phyloP scores from a whole-genome alignment of 164 flowering plant species.

The Protea cynaroides region DNA sequence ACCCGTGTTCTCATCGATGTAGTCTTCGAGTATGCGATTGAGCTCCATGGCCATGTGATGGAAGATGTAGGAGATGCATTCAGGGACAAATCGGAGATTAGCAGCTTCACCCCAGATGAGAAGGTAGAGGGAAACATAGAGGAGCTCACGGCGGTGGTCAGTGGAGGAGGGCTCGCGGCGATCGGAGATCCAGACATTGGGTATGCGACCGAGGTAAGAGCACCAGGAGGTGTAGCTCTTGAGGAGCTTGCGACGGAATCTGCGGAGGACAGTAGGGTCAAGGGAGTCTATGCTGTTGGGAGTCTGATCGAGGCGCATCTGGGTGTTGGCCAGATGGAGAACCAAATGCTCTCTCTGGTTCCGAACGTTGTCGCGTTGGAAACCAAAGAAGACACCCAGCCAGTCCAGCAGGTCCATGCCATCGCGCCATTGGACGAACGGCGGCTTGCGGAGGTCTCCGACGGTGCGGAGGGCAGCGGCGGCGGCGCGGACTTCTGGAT shows the following conservation, averaged over 20 bases:
- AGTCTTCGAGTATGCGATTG: conserved; percentile 51
- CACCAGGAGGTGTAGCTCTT: conserved; percentile 80
- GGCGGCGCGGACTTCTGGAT: conserved; percentile 88
- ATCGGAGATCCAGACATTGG: conserved; percentile 32
- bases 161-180: conserved; percentile 13
- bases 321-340: conserved; percentile 84
- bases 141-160: conserved; percentile 44
- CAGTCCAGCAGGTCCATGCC: conserved; percentile 79
- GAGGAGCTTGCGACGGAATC: conserved; percentile 58
- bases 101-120: conserved; percentile 94
- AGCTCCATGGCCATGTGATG: conserved; percentile 82
- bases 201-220: conserved; percentile 47
- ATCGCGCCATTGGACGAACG: conserved; percentile 36
- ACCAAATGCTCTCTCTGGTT: conserved; percentile 92
- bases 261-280: conserved; percentile 45
- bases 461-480: conserved; percentile 55
- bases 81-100: conserved; percentile 73
- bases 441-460: conserved; percentile 61
- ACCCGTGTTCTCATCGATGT: conserved; percentile 64
- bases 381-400: conserved; percentile 80
- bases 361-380: conserved; percentile 72
- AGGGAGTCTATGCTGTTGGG: conserved; percentile 49
- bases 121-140: conserved; percentile 55
- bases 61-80: conserved; percentile 75
- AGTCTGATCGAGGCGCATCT: conserved; percentile 75